These are phyloP conservation scores for Solanum hybrid DNA, from an alignment of 305 asterid genomes.

Conservation along the genomic window DNA sequence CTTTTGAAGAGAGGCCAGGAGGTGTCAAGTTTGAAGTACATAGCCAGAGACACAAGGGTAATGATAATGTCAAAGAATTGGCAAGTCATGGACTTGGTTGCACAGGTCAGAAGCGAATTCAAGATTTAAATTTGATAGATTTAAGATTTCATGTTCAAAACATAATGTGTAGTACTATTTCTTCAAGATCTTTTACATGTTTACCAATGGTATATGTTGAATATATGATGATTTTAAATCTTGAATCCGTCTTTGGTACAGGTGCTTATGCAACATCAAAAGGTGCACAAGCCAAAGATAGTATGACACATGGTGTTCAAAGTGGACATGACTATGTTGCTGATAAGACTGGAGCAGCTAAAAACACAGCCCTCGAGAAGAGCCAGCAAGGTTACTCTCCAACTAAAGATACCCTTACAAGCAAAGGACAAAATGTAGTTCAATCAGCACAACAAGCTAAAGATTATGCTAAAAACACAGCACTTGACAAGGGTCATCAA, in stretches of 20 bases:
- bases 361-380: constrained; percentile 13
- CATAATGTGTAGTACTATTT: not conserved
- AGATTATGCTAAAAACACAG: not conserved
- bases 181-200: not conserved
- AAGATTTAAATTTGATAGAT: not conserved
- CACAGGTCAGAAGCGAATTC: not conserved
- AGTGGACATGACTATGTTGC: constrained; percentile 12
- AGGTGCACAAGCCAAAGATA: not conserved
- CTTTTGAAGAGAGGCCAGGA: constrained; percentile 8
- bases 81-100: not conserved
- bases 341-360: constrained; percentile 14
- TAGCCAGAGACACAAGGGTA: not conserved
- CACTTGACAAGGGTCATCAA: not conserved
- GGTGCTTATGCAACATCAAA: not conserved
- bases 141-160: not conserved
- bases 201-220: not conserved
- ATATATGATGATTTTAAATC: not conserved
- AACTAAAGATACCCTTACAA: constrained; percentile 6
- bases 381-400: constrained; percentile 6
- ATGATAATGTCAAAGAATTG: not conserved
- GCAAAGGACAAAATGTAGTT: not conserved
- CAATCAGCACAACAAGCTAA: not conserved
- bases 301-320: not conserved
- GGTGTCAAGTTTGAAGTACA: constrained; percentile 14
- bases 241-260: not conserved